Conservation (phyloP, 129 eudicot genomes). For the Solidago caesia region DNA sequence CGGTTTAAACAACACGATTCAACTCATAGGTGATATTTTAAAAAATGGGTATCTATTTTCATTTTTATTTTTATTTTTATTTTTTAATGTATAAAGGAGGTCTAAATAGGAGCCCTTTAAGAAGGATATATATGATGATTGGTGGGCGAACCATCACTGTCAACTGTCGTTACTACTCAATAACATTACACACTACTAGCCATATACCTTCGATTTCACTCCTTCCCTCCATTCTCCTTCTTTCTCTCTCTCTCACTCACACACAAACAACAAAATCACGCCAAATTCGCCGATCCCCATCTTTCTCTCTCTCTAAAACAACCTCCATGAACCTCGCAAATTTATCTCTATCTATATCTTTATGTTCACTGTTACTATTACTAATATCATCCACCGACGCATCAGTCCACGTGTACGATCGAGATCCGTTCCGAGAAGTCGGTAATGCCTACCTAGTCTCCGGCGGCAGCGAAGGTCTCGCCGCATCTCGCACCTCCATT, state of each 20-base stretch:
- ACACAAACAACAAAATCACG: constrained; percentile 4
- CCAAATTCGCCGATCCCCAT: constrained; percentile 46
- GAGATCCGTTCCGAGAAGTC: constrained; percentile 86
- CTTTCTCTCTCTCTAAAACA: constrained; percentile 34
- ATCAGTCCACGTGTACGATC: constrained; percentile 80
- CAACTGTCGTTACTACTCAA: background rate
- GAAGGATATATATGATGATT: too few relatives aligned
- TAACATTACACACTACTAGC: too few relatives aligned
- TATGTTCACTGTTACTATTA: constrained; percentile 9
- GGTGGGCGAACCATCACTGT: background rate
- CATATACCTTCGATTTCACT: background rate
- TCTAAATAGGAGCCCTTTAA: too few relatives aligned
- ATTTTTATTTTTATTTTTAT: too few relatives aligned
- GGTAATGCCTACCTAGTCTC: constrained; percentile 90
- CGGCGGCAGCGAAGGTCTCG: constrained; percentile 97
- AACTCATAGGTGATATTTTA: too few relatives aligned
- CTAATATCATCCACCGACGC: constrained; percentile 50
- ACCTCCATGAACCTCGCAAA: constrained; percentile 49
- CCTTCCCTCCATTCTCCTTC: background rate
- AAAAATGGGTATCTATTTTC: too few relatives aligned
- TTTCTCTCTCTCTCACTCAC: background rate
- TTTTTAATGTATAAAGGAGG: too few relatives aligned
- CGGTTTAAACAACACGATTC: too few relatives aligned
- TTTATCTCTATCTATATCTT: constrained; percentile 24
- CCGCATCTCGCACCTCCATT: constrained; percentile 43